phyloP scores from a whole-genome alignment of 371 early-diverging fungal species.

The Mucor plumbeus region DNA sequence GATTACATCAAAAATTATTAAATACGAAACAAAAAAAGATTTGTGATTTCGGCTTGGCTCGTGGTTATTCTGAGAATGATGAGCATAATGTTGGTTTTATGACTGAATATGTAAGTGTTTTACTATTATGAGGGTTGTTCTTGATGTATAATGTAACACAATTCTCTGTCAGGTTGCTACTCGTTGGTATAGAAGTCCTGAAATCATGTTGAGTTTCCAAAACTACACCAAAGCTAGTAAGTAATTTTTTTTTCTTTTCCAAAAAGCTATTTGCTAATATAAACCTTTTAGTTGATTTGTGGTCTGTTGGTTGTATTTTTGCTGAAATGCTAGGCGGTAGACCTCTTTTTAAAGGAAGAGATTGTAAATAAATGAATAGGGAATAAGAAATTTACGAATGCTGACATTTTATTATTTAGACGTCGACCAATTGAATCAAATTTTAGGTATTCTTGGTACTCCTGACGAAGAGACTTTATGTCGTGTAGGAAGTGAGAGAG shows the following conservation, averaged over 20 bases:
- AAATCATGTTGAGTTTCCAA: slow-evolving; percentile 95
- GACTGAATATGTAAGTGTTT: slow-evolving; percentile 87
- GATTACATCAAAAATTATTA: not conserved
- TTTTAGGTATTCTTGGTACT: slow-evolving; percentile 95
- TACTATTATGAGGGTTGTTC: not conserved
- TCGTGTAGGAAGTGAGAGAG: slow-evolving; percentile 83
- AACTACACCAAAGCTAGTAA: slow-evolving; percentile 95
- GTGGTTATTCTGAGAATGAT: slow-evolving; percentile 84
- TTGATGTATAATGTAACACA: not conserved
- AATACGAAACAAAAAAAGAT: slow-evolving; percentile 51
- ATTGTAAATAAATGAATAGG: slow-evolving; percentile 61
- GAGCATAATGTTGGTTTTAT: slow-evolving; percentile 89
- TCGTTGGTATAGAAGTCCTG: slow-evolving; percentile 98
- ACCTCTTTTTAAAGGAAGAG: slow-evolving; percentile 89
- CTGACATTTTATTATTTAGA: slow-evolving; percentile 40
- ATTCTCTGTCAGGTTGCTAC: slow-evolving; percentile 64
- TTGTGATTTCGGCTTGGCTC: slow-evolving; percentile 95
- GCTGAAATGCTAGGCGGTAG: slow-evolving; percentile 94
- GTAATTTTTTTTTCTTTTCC: slow-evolving; percentile 26
- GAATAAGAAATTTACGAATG: not conserved
- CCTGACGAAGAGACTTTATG: slow-evolving; percentile 94
- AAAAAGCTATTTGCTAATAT: not conserved
- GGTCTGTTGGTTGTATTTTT: slow-evolving; percentile 98
- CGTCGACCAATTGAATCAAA: slow-evolving; percentile 98
- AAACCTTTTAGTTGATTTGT: slow-evolving; percentile 82